Evolutionary conservation across 2,329 filamentous ascomycete species (phyloP).

Genomic region (Phialocephala sp.): DNA sequence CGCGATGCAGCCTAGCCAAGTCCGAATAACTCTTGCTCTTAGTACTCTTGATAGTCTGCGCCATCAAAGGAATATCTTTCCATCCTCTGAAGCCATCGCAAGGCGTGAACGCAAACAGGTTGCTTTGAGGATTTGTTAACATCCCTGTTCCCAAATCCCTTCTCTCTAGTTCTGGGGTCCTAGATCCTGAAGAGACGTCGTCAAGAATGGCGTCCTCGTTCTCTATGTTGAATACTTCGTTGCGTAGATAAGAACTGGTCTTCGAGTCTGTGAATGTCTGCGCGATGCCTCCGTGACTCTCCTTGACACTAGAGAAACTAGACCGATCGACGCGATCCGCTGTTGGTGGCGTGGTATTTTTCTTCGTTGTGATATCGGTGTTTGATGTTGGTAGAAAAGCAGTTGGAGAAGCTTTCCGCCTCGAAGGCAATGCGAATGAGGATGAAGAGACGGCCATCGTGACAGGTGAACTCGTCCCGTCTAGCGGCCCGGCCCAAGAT

Average conservation of each 20-base stretch:
- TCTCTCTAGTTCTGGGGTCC: conserved; percentile 26
- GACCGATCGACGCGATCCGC: conserved; percentile 40
- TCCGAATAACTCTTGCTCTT: conserved; percentile 68
- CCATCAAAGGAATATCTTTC: conserved; percentile 64
- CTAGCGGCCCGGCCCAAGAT: conserved; percentile 10
- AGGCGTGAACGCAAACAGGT: conserved; percentile 64
- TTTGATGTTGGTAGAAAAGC: conserved; percentile 6
- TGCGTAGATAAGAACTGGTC: conserved; percentile 56
- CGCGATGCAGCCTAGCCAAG: conserved; percentile 53
- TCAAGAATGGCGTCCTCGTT: conserved; percentile 56
- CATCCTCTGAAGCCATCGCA: conserved; percentile 63
- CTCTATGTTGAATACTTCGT: conserved; percentile 45
- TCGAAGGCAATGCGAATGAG: conserved; percentile 8
- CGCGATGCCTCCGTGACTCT: conserved; percentile 47
- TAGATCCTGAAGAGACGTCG: conserved; percentile 45
- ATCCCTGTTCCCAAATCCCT: conserved; percentile 24
- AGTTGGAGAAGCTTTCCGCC: conserved; percentile 16
- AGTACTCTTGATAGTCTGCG: conserved; percentile 45
- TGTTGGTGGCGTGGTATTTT: conserved; percentile 22
- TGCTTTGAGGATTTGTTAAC: conserved; percentile 55
- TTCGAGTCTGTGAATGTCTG: conserved; percentile 70
- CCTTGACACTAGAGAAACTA: conserved; percentile 42
- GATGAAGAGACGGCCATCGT: conserved; percentile 25
- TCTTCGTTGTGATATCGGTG: conserved; percentile 16
- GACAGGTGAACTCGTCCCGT: conserved; percentile 11